Conservation (phyloP, 2,329 filamentous ascomycete genomes). For the Pseudogymnoascus sp. region DNA sequence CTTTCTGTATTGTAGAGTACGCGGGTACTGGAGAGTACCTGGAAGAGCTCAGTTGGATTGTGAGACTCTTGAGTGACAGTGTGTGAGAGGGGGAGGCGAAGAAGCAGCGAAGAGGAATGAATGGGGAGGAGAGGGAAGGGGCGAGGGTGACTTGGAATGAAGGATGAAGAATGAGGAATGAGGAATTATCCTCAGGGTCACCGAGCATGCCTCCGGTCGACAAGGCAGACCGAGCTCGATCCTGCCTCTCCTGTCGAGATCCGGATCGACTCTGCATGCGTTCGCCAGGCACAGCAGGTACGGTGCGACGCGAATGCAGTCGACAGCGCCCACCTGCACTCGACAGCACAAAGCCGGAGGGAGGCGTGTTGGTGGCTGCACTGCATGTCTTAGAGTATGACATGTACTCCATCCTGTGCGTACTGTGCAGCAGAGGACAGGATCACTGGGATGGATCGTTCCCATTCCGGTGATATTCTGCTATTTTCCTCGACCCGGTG, state of each 20-base stretch:
- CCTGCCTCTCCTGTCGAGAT: conserved; percentile 6
- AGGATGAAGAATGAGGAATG: neutral
- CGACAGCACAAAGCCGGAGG: neutral
- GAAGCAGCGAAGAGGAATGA: neutral
- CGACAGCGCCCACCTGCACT: neutral
- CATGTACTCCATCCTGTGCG: neutral
- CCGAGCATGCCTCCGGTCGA: neutral
- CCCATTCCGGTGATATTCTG: neutral
- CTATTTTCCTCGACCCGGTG: neutral
- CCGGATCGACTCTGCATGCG: conserved; percentile 5
- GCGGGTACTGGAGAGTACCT: neutral
- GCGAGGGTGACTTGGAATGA: neutral
- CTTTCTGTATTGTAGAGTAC: neutral
- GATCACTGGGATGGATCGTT: conserved; percentile 1
- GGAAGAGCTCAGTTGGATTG: neutral
- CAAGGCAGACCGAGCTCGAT: neutral
- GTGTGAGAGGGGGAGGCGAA: neutral
- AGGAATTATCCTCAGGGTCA: neutral
- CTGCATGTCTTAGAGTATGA: conserved; percentile 3
- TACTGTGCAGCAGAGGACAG: neutral
- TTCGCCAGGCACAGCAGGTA: conserved; percentile 1
- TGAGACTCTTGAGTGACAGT: neutral
- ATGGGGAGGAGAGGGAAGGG: neutral
- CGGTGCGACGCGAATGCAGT: neutral
- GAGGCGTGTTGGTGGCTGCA: conserved; percentile 4